Base-by-base conservation (phyloP, 495 filamentous ascomycete species). In the Neurospora tetrasperma region DNA sequence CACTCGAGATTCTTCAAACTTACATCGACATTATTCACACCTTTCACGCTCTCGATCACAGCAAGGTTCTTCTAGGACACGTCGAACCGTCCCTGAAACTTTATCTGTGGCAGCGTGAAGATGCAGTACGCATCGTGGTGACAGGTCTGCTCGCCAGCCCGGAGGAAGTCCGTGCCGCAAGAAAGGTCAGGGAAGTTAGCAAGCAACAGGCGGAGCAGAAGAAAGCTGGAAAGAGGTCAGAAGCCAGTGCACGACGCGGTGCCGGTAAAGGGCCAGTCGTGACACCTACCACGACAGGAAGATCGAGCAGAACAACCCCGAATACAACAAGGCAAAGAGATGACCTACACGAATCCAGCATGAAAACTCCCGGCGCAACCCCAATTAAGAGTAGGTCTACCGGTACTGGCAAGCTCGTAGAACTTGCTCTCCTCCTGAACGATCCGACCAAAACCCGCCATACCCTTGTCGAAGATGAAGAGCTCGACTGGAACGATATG, bases 11-110 rank as follows among this genome's bases (percentile, higher is more conserved):
- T 27, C 82, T 99, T 40, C 90, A 91, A 71, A 87, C 94, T 6
- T 99, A 99, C 80, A 96, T 98, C 70, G 91, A 90, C 18, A 91
- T 98, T 74, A 98, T 99, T 72, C 89, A 92, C 66, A 91, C 92
- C 0, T 96, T 99, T 75, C 91, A 92, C 75, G 82, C 91, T n/a
- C 84, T 99, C 14, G 96, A 99, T 77, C 90, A 93, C 5, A 95
- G 94, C 72, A 94, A 95, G 20, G 96, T 98, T 5, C 87, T 98
- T 7, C 85, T 99, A 10, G 92, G 95, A 78, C 90, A 94, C 9
- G 90, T 97, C 54, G 93, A 94, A 18, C 88, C 90, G 41, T 90
- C 91, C 1, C 90, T 99, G 71, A 92, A 94, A 48, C 82, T 91
- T 20, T 98, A 98, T 77, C 86, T 99, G 40, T 92, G 92, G 70